These are phyloP conservation scores for Neurospora sublineolata DNA, from an alignment of 495 filamentous ascomycete species.

Conservation along the genomic window DNA sequence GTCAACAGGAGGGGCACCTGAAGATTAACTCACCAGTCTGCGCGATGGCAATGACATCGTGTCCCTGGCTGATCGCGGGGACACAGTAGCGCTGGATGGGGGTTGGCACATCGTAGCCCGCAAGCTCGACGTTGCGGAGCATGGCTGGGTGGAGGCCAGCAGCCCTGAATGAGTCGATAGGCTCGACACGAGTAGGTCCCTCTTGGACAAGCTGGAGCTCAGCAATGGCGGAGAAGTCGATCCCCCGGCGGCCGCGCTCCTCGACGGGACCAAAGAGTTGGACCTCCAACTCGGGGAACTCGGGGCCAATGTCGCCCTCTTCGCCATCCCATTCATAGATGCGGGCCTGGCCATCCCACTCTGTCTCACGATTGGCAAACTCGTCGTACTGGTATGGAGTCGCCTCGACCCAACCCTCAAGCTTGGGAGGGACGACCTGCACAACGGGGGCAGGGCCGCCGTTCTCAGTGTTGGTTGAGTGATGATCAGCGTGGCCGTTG, in stretches of 20 bases:
- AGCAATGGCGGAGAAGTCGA: slow-evolving; percentile 44
- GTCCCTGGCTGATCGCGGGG: slow-evolving; percentile 57
- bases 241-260: slow-evolving; percentile 23
- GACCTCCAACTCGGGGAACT: slow-evolving; percentile 52
- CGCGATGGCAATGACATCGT: slow-evolving; percentile 76
- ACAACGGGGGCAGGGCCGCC: neutral
- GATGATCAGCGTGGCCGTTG: neutral
- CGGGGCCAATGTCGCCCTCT: slow-evolving; percentile 73
- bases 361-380: slow-evolving; percentile 20
- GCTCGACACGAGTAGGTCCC: slow-evolving; percentile 39
- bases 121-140: slow-evolving; percentile 61
- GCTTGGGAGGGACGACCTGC: slow-evolving; percentile 2
- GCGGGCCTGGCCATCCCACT: slow-evolving; percentile 37
- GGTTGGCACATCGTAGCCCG: slow-evolving; percentile 54
- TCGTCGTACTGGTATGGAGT: slow-evolving; percentile 43
- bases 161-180: slow-evolving; percentile 53
- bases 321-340: slow-evolving; percentile 83
- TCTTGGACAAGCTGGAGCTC: slow-evolving; percentile 49
- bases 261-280: slow-evolving; percentile 52
- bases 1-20: neutral
- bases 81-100: slow-evolving; percentile 78
- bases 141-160: slow-evolving; percentile 81
- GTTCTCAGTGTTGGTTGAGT: neutral
- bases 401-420: slow-evolving; percentile 41
- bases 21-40: slow-evolving; percentile 65